phyloP scores from a whole-genome alignment of 2,329 filamentous ascomycete species.

The Botryosphaeria dothidea region DNA sequence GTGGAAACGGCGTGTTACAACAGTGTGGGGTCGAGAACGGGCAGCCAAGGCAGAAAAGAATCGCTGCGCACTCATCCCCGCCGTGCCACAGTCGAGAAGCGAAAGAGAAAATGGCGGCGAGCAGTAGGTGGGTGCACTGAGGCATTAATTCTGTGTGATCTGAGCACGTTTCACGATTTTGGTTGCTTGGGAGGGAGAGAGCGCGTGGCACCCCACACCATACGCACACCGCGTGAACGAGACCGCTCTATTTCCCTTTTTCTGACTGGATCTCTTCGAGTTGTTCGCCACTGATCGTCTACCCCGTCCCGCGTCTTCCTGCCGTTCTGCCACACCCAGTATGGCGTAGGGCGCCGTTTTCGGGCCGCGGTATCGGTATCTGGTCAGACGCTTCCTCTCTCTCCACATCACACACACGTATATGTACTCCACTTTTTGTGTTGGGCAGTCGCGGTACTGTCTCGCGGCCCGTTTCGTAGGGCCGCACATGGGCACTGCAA shows the following conservation, averaged over 20 bases:
- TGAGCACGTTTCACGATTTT: constrained; percentile 14
- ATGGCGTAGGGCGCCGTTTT: too few species aligned
- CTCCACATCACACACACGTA: neutral
- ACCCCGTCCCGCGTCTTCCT: too few species aligned
- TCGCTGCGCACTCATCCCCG: neutral
- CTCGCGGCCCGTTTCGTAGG: neutral
- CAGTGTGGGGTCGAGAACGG: neutral
- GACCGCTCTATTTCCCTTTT: too few species aligned
- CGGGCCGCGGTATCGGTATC: too few species aligned
- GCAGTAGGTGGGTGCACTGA: neutral
- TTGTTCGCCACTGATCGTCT: neutral
- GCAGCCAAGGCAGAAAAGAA: neutral
- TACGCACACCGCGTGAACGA: too few species aligned
- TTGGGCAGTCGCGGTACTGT: neutral
- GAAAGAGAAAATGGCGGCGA: neutral
- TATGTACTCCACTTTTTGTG: neutral
- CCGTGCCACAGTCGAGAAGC: neutral
- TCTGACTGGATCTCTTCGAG: too few species aligned
- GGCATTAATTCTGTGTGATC: constrained; percentile 8
- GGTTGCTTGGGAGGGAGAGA: neutral
- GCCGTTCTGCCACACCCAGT: too few species aligned
- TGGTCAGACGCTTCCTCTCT: neutral
- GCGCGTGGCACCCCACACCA: neutral
- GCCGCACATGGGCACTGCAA: neutral
- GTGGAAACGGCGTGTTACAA: neutral